Conservation (phyloP, 129 eudicot genomes). For the Chrysanthemum seticuspe region DNA sequence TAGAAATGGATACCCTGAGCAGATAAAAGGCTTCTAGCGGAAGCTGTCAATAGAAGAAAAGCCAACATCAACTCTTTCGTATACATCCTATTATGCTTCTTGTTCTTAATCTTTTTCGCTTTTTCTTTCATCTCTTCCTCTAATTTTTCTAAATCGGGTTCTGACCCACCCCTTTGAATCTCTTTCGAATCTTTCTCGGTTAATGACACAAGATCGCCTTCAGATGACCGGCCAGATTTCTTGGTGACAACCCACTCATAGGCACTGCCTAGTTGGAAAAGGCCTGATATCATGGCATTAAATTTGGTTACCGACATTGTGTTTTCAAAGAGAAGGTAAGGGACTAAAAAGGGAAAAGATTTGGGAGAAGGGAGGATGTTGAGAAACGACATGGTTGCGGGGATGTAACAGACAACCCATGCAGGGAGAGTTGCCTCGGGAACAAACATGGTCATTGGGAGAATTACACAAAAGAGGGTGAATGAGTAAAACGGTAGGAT, state of each 20-base stretch:
- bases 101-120: slow-evolving; percentile 29
- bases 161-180: slow-evolving; percentile 42
- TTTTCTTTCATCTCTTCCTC: slow-evolving; percentile 44
- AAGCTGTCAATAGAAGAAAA: slow-evolving; percentile 77
- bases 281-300: slow-evolving; percentile 96
- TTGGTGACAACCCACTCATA: slow-evolving; percentile 97
- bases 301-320: slow-evolving; percentile 97
- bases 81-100: slow-evolving; percentile 79
- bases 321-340: slow-evolving; percentile 88
- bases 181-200: slow-evolving; percentile 42
- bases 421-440: slow-evolving; percentile 94
- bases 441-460: slow-evolving; percentile 94
- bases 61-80: slow-evolving; percentile 83
- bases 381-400: slow-evolving; percentile 80
- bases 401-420: slow-evolving; percentile 90
- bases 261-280: slow-evolving; percentile 90
- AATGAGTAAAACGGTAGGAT: slow-evolving; percentile 88
- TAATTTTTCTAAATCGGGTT: slow-evolving; percentile 36
- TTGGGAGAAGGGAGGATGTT: slow-evolving; percentile 91
- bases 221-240: slow-evolving; percentile 94
- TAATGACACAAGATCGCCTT: slow-evolving; percentile 67
- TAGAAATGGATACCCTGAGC: slow-evolving; percentile 97
- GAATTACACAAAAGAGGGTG: slow-evolving; percentile 87
- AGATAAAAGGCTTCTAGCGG: slow-evolving; percentile 80
- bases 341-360: slow-evolving; percentile 88